Base-by-base conservation (phyloP, 1,284 basidiomycete species). In the Rhodotorula sp. region DNA sequence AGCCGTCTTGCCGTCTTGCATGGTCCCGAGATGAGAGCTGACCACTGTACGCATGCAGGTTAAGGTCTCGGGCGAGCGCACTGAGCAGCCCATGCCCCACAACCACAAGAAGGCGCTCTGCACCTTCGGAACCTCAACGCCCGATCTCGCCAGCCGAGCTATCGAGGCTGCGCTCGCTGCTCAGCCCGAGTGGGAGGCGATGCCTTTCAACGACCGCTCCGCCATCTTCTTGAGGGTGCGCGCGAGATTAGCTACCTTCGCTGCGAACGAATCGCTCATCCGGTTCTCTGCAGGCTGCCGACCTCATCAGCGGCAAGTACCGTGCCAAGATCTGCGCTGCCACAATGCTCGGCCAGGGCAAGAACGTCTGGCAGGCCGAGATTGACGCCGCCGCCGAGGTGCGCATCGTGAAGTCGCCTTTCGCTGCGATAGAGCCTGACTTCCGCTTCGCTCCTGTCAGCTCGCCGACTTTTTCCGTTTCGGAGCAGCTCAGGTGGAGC, bases 301-400 rank as follows among this genome's bases (percentile, higher is more conserved):
- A 99, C 80, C 87, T 99, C 66, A 87, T 94, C 70, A 88, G 91
- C 76, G 89, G 89, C 71, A 98, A 98, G 85, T 81, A 73, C 69
- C 73, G 77, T 31, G 76, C 76, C 53, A 69, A 90, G 82, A 84
- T 99, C 64, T 87, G 98, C 83, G 96, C 96, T 44, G 94, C 95
- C 44, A 98, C 95, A 58, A 97, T 99, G 84, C 85, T 99, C 56
- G 95, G 95, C 20, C 95, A 99, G 83, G 95, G 96, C 63, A 99
- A 99, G 87, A 99, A 98, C 80, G 89, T 87, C 18, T 99, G 95
- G 95, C 95, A 99, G 83, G 96, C 95, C 30, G 95, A 99, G 85
- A 99, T 99, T 73, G 95, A 99, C 81, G 92, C 96, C 62, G 95
- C 94, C 37, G 95, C 96, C 24, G 95, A 98, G 87, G 90, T 92